Percentiles rank a stretch among this genome's conserved stretches.
phyloP scores from a whole-genome alignment of 2,329 filamentous ascomycete species.

The Phoma sp. region DNA sequence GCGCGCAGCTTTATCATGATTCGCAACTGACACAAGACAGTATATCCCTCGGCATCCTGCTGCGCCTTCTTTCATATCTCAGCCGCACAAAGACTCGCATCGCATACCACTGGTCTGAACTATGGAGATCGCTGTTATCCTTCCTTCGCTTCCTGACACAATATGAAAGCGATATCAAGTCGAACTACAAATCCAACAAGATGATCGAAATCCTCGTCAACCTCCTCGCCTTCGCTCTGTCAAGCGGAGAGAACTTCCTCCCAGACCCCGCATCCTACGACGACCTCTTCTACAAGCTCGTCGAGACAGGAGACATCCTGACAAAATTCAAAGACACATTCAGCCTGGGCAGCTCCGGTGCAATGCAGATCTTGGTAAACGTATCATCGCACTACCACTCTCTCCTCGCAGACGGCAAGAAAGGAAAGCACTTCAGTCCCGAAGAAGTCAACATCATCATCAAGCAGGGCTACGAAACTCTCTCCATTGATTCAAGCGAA shows the following conservation, averaged over 20 bases:
- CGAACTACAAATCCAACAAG: constrained; percentile 70
- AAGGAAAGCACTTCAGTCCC: constrained; percentile 75
- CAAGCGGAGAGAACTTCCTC: constrained; percentile 86
- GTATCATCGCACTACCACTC: constrained; percentile 88
- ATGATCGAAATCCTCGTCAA: constrained; percentile 82
- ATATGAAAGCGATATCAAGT: constrained; percentile 79
- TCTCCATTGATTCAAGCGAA: constrained; percentile 89
- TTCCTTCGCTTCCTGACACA: constrained; percentile 89
- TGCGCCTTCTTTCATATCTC: constrained; percentile 83
- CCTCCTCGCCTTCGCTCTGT: constrained; percentile 81
- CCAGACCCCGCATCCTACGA: constrained; percentile 89
- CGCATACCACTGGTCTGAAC: constrained; percentile 90
- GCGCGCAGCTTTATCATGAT: too few relatives aligned
- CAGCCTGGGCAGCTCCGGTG: constrained; percentile 55
- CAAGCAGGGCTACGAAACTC: constrained; percentile 93
- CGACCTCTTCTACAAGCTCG: constrained; percentile 97
- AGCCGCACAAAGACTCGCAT: constrained; percentile 82
- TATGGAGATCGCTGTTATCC: constrained; percentile 87
- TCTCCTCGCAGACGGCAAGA: constrained; percentile 69
- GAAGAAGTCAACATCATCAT: constrained; percentile 88
- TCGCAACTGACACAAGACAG: constrained; percentile 46
- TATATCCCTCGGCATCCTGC: constrained; percentile 79
- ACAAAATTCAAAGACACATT: constrained; percentile 83
- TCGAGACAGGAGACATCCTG: constrained; percentile 86
- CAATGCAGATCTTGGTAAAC: constrained; percentile 83